These are phyloP conservation scores for Pilobolus umbonatus DNA, from an alignment of 192 early-diverging fungal species.

Conservation along the genomic window DNA sequence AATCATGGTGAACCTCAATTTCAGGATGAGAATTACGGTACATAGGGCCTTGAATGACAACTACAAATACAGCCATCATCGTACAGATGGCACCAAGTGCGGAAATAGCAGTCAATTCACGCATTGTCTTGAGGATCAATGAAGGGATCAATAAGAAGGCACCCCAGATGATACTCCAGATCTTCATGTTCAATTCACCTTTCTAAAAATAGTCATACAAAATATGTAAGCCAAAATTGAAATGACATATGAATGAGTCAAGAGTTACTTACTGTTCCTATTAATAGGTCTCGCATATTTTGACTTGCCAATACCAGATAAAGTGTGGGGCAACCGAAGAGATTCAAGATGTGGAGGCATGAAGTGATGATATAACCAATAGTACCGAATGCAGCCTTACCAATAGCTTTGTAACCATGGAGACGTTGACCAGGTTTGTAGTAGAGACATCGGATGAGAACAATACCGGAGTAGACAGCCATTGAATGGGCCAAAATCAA, in stretches of 20 bases:
- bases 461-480: constrained; percentile 65
- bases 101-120: constrained; percentile 72
- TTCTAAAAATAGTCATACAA: constrained; percentile 11
- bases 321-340: constrained; percentile 65
- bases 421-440: constrained; percentile 45
- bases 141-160: constrained; percentile 64
- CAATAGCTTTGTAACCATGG: constrained; percentile 63
- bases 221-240: background rate
- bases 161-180: constrained; percentile 65
- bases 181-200: constrained; percentile 23
- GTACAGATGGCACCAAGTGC: constrained; percentile 76
- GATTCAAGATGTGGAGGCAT: constrained; percentile 58
- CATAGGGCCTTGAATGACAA: constrained; percentile 59
- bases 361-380: constrained; percentile 57
- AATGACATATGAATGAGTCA: background rate
- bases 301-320: constrained; percentile 74
- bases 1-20: constrained; percentile 36
- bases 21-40: constrained; percentile 38
- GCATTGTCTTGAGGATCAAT: constrained; percentile 66
- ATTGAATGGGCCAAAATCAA: constrained; percentile 64
- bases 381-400: constrained; percentile 70
- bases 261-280: constrained; percentile 22
- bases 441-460: constrained; percentile 77
- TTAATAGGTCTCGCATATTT: constrained; percentile 61
- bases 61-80: constrained; percentile 65